A percentile compares a stretch with the other conserved stretches of the same genome.
phyloP scores from a whole-genome alignment of 441 rosid species.

The Corymbia citriodora region DNA sequence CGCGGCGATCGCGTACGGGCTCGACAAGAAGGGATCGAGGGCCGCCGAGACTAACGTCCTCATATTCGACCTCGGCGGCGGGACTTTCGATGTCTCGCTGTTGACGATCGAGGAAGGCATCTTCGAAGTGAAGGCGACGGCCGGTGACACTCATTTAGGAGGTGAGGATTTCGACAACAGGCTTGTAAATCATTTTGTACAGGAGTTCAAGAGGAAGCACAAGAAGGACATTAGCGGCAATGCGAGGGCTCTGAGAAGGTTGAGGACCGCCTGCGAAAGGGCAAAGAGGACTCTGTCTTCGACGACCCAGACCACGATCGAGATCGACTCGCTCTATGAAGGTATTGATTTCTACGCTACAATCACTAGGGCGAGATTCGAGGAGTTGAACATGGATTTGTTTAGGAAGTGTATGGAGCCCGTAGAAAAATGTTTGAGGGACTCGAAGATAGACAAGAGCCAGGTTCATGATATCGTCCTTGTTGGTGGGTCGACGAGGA shows the following conservation, averaged over 20 bases:
- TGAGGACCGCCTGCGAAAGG: background rate
- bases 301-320: background rate
- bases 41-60: conserved; percentile 25
- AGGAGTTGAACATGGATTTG: background rate
- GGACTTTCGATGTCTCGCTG: conserved; percentile 34
- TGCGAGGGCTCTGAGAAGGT: background rate
- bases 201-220: conserved; percentile 1
- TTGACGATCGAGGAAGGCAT: conserved; percentile 32
- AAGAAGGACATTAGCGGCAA: background rate
- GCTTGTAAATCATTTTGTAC: background rate
- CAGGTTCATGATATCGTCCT: background rate
- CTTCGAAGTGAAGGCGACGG: conserved; percentile 38
- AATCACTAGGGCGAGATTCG: background rate
- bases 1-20: conserved; percentile 35
- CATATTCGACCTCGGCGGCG: conserved; percentile 37
- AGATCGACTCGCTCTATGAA: background rate
- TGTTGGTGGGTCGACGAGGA: background rate
- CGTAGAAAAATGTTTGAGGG: background rate
- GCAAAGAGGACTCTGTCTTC: background rate
- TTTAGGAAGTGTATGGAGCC: background rate
- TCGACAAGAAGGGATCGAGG: conserved; percentile 27
- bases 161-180: background rate
- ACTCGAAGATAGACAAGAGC: background rate
- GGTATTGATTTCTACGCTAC: background rate
- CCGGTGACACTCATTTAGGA: conserved; percentile 25